phyloP scores from a whole-genome alignment of 2,329 filamentous ascomycete species.

The Lasiodiplodia theobromae region DNA sequence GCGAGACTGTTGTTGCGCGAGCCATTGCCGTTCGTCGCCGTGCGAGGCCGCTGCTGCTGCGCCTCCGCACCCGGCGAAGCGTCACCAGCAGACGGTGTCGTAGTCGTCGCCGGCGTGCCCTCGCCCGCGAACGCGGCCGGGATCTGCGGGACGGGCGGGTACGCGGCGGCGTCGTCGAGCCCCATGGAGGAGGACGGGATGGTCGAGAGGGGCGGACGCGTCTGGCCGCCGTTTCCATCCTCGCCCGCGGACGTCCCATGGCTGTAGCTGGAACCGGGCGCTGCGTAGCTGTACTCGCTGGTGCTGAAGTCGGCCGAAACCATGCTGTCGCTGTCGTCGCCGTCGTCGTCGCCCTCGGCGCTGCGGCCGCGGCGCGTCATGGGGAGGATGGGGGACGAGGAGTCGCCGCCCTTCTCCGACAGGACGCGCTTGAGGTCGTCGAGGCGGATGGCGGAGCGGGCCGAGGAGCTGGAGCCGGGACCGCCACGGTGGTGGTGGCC shows the following conservation, averaged over 20 bases:
- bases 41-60: not conserved
- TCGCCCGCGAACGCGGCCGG: conserved; percentile 16
- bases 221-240: not conserved
- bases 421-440: conserved; percentile 57
- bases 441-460: conserved; percentile 50
- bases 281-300: conserved; percentile 68
- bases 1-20: not conserved
- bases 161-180: not conserved
- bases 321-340: conserved; percentile 67
- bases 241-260: not conserved
- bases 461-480: conserved; percentile 43
- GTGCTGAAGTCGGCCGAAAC: conserved; percentile 72
- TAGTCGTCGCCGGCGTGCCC: conserved; percentile 3
- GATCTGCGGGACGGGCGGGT: conserved; percentile 20
- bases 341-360: conserved; percentile 55
- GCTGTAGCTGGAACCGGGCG: conserved; percentile 21
- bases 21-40: not conserved
- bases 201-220: conserved; percentile 16
- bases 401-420: conserved; percentile 43
- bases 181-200: conserved; percentile 8
- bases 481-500: not conserved
- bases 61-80: not conserved
- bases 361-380: conserved; percentile 52
- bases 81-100: not conserved
- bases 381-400: conserved; percentile 45